Base-by-base conservation (phyloP, 2,329 filamentous ascomycete genomes). In the Metarhizium sp. region DNA sequence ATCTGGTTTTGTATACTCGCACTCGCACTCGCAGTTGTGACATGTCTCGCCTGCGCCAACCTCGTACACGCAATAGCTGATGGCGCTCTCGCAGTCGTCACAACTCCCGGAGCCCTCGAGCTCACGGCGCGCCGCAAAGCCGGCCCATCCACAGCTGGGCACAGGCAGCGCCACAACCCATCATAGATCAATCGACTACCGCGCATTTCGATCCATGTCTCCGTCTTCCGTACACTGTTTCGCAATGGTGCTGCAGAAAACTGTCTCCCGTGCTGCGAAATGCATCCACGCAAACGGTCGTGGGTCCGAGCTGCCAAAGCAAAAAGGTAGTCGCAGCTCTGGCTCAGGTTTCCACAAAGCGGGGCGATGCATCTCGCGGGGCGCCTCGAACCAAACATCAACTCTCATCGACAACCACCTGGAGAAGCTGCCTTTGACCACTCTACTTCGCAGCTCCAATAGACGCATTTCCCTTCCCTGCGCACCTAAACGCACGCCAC, bases 141-240 rank as follows among this genome's bases (percentile, higher is more conserved):
- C 4, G 62, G 56, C 6, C 68, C 60, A 61, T 81, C 77, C 56
- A 81, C 72, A 8, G 75, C 77, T 13, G 83, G 83, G 63, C 81
- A 86, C 16, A 87, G 71, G 63, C 79, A 85, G 64, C 79, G 79
- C 81, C 82, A 85, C 49, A 87, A 74, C 58, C 82, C 81, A 66
- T 87, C 83, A 40, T 76, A 64, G 2, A 73, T 66, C 52, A 78
- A 61, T 58, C 57, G 57, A 45, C 59, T 61, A 47, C 63, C 62
- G 57, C 65, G 66, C 69, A 71, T 71, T 13, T 18, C 56, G 42
- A 29, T 45, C 32, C 36, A 46, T 54, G 16, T 8, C 38, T 45
- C 36, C 38, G 38, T 53, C 25, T 51, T 16, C 3, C 25, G 14
- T 14, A 16, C 45, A 45, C 6, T 5, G n/a, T 4, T 7, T 20